Evolutionary conservation across 805 yeast species (phyloP), one percentile per base, ranked within the genome.

Genomic region (Lachancea sp.): DNA sequence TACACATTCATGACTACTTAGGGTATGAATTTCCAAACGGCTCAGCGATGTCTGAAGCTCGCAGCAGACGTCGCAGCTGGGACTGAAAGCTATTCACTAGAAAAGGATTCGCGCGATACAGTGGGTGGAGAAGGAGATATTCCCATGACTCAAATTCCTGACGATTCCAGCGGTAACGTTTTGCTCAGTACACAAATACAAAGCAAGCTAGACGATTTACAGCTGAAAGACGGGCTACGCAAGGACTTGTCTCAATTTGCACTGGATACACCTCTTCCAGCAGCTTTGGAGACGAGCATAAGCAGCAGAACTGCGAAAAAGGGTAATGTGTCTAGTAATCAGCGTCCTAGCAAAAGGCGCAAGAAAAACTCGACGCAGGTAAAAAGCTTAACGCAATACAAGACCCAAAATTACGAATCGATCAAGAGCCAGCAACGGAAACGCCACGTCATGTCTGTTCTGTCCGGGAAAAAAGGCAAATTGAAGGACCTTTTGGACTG

Each of bases 181-280:
- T 54, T 63, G 20, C 48, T 63, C 3, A 57, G 52, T 29, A 63
- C 68, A 3, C 68, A 63, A 41, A 52, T 63, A 8, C 68, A 63
- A 44, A 47, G 66, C 31, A 47, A 55, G 19, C 36, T 63, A 17
- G 66, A 63, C 45, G 64, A 58, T 13, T 42, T 42, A 8, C 59
- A 60, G 19, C 50, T 30, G 2, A 56, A 59, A 18, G 38, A 42
- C 12, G 44, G 36, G n/a, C 9, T 57, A 18, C 52, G 49, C 42
- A 33, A 47, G 4, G 47, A 45, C 29, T 45, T 63, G 12, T 39
- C 47, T 13, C 49, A 52, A 16, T 63, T 59, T 36, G 57, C 56
- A 33, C 56, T 56, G 45, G 25, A 49, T 15, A 29, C 35, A 9
- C 12, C 42, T 29, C 35, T 18, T 10, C 34, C 34, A 4, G 35